Evolutionary conservation across 176 grass and related monocot genomes (phyloP).

Genomic region (Bothriochloa decipiens): DNA sequence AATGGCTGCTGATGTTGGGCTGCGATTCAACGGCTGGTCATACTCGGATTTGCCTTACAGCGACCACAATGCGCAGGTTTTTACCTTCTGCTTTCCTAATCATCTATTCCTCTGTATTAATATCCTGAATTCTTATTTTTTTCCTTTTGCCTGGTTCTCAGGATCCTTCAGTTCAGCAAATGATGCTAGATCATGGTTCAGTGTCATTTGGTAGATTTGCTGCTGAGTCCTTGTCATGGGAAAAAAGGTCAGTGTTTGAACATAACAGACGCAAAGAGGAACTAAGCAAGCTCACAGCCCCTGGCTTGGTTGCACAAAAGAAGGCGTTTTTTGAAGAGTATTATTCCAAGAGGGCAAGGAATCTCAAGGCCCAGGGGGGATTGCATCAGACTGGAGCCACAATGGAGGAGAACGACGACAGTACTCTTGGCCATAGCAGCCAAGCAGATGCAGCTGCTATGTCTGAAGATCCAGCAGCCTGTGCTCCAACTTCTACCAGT

Average conservation of each 20-base stretch:
- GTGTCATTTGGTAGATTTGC: slow-evolving; percentile 85
- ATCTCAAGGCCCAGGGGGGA: slow-evolving; percentile 51
- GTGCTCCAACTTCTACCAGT: slow-evolving; percentile 20
- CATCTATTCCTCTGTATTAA: neutral
- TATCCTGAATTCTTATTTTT: slow-evolving; percentile 2
- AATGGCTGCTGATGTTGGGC: slow-evolving; percentile 69
- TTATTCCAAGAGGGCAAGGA: slow-evolving; percentile 56
- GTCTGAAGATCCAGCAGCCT: slow-evolving; percentile 34
- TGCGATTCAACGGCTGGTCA: slow-evolving; percentile 50
- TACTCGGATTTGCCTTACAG: slow-evolving; percentile 43
- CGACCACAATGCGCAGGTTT: slow-evolving; percentile 33
- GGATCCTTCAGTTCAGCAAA: slow-evolving; percentile 60
- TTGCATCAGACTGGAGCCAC: slow-evolving; percentile 22
- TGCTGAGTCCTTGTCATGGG: slow-evolving; percentile 74
- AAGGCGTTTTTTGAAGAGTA: slow-evolving; percentile 96
- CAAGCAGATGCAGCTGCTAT: slow-evolving; percentile 20
- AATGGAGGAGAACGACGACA: slow-evolving; percentile 6
- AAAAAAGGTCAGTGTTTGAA: slow-evolving; percentile 73
- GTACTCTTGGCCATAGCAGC: neutral
- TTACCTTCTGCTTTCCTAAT: neutral
- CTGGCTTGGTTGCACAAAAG: slow-evolving; percentile 84
- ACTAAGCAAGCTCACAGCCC: slow-evolving; percentile 58
- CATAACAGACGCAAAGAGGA: slow-evolving; percentile 74
- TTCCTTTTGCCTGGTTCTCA: slow-evolving; percentile 32
- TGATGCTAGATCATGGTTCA: slow-evolving; percentile 71